Base-by-base conservation (phyloP, 441 rosid genomes). In the Jatropha multifida region DNA sequence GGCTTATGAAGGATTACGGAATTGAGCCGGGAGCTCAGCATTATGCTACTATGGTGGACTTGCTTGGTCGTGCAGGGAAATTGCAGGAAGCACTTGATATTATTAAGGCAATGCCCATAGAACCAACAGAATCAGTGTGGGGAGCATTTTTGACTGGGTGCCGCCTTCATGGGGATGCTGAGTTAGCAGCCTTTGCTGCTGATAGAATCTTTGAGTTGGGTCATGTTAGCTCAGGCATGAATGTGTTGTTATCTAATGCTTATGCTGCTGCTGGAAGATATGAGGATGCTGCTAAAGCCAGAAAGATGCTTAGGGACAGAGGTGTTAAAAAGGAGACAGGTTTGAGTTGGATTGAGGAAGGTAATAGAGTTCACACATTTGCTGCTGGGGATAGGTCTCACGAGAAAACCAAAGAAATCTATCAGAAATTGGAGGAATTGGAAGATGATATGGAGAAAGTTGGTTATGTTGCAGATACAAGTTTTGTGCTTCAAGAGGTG, bases 261-360 rank as follows among this genome's bases (percentile, higher is more conserved):
- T 94, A 94, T 78, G 94, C 97, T 7, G 97, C 97, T 5, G 97
- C 90, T 68, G 95, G 94, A 59, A 90, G 98, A 78, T 92, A 81
- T 23, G 93, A 88, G 74, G 97, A 90, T 60, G 89, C 97, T 61
- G 98, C 98, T 58, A 89, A 75, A 81, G 94, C 91, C 56, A 81
- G 97, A 76, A 92, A 90, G 82, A 68, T 87, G 88, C 92, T 94
- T 26, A 83, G 97, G 71, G 97, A 92, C 84, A 56, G 65, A 72
- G 97, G 98, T 42, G 82, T 88, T 37, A 94, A 85, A 86, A 94
- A 94, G 83, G 97, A 90, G 75, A 91, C 96, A 17, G 98, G 92
- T 23, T 81, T 92, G 76, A 92, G 98, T 68, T 94, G 98, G 98
- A 92, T 94, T 52, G 98, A 94, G 81, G 96, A 89, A 65, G 96